phyloP scores from a whole-genome alignment of 2,329 filamentous ascomycete genomes.

The Knufia petricola region DNA sequence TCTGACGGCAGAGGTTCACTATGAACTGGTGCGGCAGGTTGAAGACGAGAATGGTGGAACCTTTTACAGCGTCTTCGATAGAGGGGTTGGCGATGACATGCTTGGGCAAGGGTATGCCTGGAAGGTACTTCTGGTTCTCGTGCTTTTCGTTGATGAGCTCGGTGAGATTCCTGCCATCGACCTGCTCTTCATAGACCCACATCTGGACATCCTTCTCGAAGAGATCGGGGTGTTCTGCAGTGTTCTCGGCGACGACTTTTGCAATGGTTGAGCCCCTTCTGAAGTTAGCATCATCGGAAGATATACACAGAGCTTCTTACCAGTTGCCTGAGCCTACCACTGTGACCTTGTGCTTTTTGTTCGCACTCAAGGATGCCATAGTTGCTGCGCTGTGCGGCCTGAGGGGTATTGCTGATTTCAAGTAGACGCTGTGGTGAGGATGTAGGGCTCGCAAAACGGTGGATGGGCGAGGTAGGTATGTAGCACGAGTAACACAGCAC shows the following conservation, averaged over 20 bases:
- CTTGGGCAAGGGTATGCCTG: slow-evolving; percentile 68
- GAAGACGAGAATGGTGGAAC: slow-evolving; percentile 85
- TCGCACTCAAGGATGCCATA: slow-evolving; percentile 3
- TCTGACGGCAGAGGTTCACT: slow-evolving; percentile 68
- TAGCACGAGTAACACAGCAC: background rate
- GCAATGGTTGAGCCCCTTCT: slow-evolving; percentile 87
- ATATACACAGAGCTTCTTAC: slow-evolving; percentile 38
- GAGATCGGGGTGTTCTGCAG: slow-evolving; percentile 61
- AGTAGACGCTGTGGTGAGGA: background rate
- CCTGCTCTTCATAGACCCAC: slow-evolving; percentile 94
- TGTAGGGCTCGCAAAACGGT: background rate
- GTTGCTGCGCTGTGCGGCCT: background rate
- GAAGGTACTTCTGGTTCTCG: slow-evolving; percentile 97
- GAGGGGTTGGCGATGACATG: slow-evolving; percentile 81
- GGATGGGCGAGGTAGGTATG: background rate
- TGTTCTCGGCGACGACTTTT: slow-evolving; percentile 94
- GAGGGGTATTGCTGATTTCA: background rate
- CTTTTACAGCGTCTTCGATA: slow-evolving; percentile 66
- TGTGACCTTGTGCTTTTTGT: slow-evolving; percentile 73
- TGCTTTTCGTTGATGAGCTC: slow-evolving; percentile 81
- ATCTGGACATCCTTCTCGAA: slow-evolving; percentile 90
- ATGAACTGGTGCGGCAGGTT: slow-evolving; percentile 98
- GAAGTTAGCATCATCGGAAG: background rate
- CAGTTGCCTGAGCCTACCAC: slow-evolving; percentile 95
- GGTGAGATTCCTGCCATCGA: slow-evolving; percentile 77